These are phyloP conservation scores for Anthostomella pinea DNA, from an alignment of 2,329 filamentous ascomycete genomes.

Conservation along the genomic window DNA sequence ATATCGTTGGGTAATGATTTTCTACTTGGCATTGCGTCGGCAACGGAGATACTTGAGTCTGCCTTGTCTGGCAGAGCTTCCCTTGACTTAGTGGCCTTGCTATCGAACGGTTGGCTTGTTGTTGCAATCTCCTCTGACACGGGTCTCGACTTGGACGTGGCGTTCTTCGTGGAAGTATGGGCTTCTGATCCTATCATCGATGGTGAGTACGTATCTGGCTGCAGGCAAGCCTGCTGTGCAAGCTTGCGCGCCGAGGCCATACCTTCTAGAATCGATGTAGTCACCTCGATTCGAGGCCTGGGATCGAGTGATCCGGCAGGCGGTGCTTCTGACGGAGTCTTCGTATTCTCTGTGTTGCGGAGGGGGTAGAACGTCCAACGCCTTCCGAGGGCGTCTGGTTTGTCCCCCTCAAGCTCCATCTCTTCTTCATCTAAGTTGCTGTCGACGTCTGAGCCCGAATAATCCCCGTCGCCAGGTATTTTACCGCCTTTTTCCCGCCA, in stretches of 20 bases:
- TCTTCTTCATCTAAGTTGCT: slow-evolving; percentile 14
- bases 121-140: no score
- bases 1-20: no score
- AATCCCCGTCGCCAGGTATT: slow-evolving; percentile 27
- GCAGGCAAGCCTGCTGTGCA: slow-evolving; percentile 6
- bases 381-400: slow-evolving; percentile 1
- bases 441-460: slow-evolving; percentile 15
- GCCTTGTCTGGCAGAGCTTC: no score
- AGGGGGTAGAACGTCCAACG: slow-evolving; percentile 27
- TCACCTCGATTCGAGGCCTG: not conserved
- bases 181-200: not conserved
- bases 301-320: not conserved
- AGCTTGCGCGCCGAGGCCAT: slow-evolving; percentile 8
- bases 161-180: no score
- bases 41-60: no score
- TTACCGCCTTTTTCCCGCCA: slow-evolving; percentile 22
- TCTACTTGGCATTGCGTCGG: no score
- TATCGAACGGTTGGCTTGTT: no score
- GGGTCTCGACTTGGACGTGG: no score
- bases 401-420: slow-evolving; percentile 11
- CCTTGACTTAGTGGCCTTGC: no score
- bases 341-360: slow-evolving; percentile 7
- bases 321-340: not conserved
- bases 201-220: slow-evolving; percentile 1
- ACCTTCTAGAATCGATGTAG: not conserved